Evolutionary conservation across 345 rosid genomes (phyloP), one percentile per base, ranked within the genome.

Genomic region (Eucalyptus curtisii): DNA sequence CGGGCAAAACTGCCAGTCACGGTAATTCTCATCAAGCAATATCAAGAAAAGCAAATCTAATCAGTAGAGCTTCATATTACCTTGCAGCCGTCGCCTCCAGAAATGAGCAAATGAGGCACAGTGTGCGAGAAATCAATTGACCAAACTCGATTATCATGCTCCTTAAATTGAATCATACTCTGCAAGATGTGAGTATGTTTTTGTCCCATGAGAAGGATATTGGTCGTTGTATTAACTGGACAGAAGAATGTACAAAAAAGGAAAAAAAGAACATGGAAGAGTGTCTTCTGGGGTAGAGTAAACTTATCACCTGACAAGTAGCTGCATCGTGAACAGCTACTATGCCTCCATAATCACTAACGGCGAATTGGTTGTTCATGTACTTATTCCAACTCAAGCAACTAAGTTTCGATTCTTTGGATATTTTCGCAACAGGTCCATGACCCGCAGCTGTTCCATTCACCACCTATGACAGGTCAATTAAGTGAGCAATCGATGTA

Each of bases 351-450:
- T 94, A 94, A 92, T 95, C 97, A 92, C 97, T 94, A 86, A 95
- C 88, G 79, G 96, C 97, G 87, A 95, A 93, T 82, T 91, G 94
- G 88, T 91, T 93, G 89, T 94, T 94, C n/a, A 93, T 90, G 89
- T 87, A 89, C 90, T 95, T 95, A 91, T 93, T 94, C 97, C 96
- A 95, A 90, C 95, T 95, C 93, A 95, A 91, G 91, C 97, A 95
- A 90, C 97, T 94, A 57, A 95, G 94, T 91, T 94, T 94, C 86
- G 97, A 94, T 68, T 94, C 91, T 5, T 94, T 92, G 50, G 95
- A 61, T 93, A 95, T 94, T 89, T 93, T 95, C 59, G 89, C 93
- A 88, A 93, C 88, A 59, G 97, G 95, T 91, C 92, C 90, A 81
- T 94, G 94, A 88, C 91, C 93, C 50, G 91, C 95, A 27, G 92